Conservation (phyloP, 495 filamentous ascomycete genomes). For the Aspergillus sclerotioniger region DNA sequence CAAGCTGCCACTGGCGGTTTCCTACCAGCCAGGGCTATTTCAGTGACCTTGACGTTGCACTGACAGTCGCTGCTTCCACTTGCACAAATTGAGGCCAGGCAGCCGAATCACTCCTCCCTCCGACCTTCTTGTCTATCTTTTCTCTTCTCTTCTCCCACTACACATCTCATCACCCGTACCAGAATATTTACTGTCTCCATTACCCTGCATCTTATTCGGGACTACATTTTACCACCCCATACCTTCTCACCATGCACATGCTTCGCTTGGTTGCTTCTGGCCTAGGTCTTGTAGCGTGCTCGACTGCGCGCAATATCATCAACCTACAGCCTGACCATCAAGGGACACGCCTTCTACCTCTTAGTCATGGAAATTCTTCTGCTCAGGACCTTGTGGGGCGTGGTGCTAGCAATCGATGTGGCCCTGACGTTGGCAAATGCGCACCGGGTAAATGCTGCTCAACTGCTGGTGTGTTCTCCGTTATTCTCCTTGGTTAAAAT, state of each 20-base stretch:
- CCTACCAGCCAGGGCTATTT: neutral
- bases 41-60: neutral
- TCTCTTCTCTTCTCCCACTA: slow-evolving; percentile 3
- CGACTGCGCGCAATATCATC: slow-evolving; percentile 18
- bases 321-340: slow-evolving; percentile 10
- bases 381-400: slow-evolving; percentile 17
- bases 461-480: slow-evolving; percentile 49
- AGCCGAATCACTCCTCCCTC: neutral
- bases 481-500: neutral
- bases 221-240: slow-evolving; percentile 16
- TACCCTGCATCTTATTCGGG: slow-evolving; percentile 26
- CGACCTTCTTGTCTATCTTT: neutral
- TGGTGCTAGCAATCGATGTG: slow-evolving; percentile 35
- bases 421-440: slow-evolving; percentile 49
- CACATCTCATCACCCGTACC: slow-evolving; percentile 9
- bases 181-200: slow-evolving; percentile 18
- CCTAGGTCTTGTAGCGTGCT: slow-evolving; percentile 13
- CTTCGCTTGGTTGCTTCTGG: slow-evolving; percentile 15
- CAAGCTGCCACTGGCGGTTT: neutral
- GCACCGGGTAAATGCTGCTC: slow-evolving; percentile 62
- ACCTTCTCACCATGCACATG: slow-evolving; percentile 27
- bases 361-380: neutral
- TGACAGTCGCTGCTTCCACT: neutral
- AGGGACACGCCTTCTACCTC: neutral
- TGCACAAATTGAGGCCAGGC: too few relatives aligned